A percentile compares a stretch with the other conserved stretches of the same genome.
Conservation (phyloP, 2,329 filamentous ascomycete genomes). For the Aspergillus flavus region DNA sequence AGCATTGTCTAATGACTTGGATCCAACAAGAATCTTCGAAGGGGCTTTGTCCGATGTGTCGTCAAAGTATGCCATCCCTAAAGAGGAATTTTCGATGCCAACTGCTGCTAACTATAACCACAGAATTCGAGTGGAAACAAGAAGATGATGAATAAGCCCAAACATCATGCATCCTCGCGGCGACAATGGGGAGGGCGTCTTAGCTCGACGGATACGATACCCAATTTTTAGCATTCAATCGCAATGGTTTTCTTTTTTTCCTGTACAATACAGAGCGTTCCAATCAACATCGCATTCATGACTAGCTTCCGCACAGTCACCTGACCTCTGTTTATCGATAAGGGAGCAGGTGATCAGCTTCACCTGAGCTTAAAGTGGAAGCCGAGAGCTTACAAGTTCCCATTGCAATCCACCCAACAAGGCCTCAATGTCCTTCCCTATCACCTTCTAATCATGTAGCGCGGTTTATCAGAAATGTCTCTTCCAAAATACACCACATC, state of each 20-base stretch:
- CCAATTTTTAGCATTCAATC: neutral
- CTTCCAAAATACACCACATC: slow-evolving; percentile 30
- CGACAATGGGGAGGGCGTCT: slow-evolving; percentile 8
- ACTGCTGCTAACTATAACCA: slow-evolving; percentile 19
- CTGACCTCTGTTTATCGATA: slow-evolving; percentile 32
- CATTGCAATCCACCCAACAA: slow-evolving; percentile 9
- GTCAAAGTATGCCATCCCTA: slow-evolving; percentile 68
- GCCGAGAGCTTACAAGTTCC: slow-evolving; percentile 1
- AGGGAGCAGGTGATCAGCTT: slow-evolving; percentile 21
- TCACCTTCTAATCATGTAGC: slow-evolving; percentile 34
- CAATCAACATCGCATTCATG: neutral
- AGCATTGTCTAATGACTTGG: slow-evolving; percentile 90
- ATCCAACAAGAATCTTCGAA: slow-evolving; percentile 92
- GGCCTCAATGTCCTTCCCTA: neutral
- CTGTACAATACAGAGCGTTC: neutral
- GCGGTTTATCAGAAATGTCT: slow-evolving; percentile 36
- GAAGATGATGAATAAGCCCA: slow-evolving; percentile 37
- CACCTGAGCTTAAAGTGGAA: neutral
- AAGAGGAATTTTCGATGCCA: neutral
- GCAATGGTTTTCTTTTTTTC: neutral
- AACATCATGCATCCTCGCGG: neutral
- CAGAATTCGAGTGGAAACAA: slow-evolving; percentile 59
- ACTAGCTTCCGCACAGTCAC: slow-evolving; percentile 7
- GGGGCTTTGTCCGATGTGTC: slow-evolving; percentile 96
- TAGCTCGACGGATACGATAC: slow-evolving; percentile 1